These are phyloP conservation scores for Pseudozyma flocculosa DNA, from an alignment of 1,284 basidiomycete genomes.

Conservation along the genomic window DNA sequence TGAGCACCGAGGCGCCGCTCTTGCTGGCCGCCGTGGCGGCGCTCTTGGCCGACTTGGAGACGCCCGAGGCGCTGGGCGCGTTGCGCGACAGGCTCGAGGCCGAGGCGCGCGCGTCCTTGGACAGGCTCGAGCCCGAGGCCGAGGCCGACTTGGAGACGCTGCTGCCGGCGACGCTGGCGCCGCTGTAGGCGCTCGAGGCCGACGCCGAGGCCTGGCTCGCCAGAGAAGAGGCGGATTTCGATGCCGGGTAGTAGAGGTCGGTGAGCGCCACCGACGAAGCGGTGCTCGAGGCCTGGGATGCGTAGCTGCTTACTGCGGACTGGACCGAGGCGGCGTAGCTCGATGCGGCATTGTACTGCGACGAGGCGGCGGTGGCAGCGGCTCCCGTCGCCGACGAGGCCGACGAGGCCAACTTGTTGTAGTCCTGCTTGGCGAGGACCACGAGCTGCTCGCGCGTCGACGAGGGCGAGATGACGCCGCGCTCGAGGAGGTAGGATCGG, in stretches of 20 bases:
- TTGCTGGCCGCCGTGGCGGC: constrained; percentile 35
- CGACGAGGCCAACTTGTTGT: constrained; percentile 32
- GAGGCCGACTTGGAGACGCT: constrained; percentile 16
- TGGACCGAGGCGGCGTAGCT: constrained; percentile 39
- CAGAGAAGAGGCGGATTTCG: constrained; percentile 33
- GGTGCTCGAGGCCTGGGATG: constrained; percentile 19
- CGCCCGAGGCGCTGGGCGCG: constrained; percentile 19
- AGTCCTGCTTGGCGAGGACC: constrained; percentile 50
- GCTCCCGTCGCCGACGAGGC: constrained; percentile 12
- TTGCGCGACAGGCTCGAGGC: constrained; percentile 21
- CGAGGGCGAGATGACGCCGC: constrained; percentile 53
- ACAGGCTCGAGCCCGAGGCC: constrained; percentile 10
- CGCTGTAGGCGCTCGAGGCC: constrained; percentile 7
- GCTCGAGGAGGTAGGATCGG: constrained; percentile 54
- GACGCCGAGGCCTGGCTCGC: constrained; percentile 37
- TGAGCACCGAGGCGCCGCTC: constrained; percentile 13
- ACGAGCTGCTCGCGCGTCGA: constrained; percentile 51
- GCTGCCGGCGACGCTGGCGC: constrained; percentile 11
- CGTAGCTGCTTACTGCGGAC: constrained; percentile 43
- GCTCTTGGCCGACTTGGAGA: constrained; percentile 28
- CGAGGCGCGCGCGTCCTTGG: constrained; percentile 12
- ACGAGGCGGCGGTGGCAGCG: constrained; percentile 24
- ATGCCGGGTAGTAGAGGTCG: constrained; percentile 43
- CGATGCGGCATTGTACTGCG: constrained; percentile 32
- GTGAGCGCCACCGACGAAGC: constrained; percentile 34